Base-by-base conservation (phyloP, 345 rosid species). In the Sonneratia alba region DNA sequence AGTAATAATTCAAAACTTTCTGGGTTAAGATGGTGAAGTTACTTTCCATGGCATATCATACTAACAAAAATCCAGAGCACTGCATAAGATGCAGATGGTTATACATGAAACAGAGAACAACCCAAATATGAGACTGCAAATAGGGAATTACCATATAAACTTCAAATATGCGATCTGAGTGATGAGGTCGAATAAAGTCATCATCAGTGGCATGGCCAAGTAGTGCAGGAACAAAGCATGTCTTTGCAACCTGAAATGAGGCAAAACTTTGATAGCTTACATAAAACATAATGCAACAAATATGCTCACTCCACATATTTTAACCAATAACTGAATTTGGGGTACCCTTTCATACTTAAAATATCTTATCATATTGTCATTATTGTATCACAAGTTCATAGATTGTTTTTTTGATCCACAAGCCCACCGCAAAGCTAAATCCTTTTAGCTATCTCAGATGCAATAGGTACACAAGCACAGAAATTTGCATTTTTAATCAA, bases 151-250 rank as follows among this genome's bases (percentile, higher is more conserved):
- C 98, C 75, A 81, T 37, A 76, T 91, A 93, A 65, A 87, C 89
- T 82, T 91, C 96, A 77, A 74, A 87, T 85, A 91, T 87, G 24
- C 85, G 83, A 77, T 91, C 93, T 51, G 97, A 87, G 80, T 93
- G 98, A 84, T 91, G 96, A 65, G 98, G 97, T 59, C 73, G 88
- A 72, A 91, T 88, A 76, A 93, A 93, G 80, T 93, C 96, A 83
- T 93, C 98, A 76, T 82, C 89, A 67, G 77, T 70, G 66, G 92
- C 98, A 85, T 93, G 98, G 63, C 98, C 98, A 91, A 93, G 83
- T 76, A 93, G 82, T 72, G 75, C 98, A 7, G 98, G 98, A 79
- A 93, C 97, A 76, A 93, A 93, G 87, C 90, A 81, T 70, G 85
- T 82, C 68, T 87, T 85, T 68, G 97, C 98, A 67, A 88, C 93